These are phyloP conservation scores for Hericium coralloides DNA, from an alignment of 768 basidiomycete species.

Conservation along the genomic window DNA sequence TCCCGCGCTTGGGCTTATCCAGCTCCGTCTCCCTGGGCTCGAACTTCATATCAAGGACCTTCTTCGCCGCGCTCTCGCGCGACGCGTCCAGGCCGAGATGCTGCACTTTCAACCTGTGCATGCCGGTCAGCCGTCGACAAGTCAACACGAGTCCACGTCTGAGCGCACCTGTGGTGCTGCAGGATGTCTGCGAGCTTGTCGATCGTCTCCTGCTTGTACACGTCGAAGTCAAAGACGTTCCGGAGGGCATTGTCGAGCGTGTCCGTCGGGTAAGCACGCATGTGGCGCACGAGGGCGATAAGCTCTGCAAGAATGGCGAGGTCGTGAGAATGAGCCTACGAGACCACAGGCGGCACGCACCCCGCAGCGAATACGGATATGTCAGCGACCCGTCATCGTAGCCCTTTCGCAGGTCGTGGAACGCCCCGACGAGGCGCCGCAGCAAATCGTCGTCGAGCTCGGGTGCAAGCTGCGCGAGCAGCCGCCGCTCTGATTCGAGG, in stretches of 20 bases:
- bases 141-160: not conserved
- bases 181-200: slow-evolving; percentile 51
- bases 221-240: slow-evolving; percentile 65
- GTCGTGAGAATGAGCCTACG: too few relatives aligned
- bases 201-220: slow-evolving; percentile 57
- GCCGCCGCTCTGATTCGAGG: slow-evolving; percentile 50
- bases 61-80: slow-evolving; percentile 41
- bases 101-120: slow-evolving; percentile 38
- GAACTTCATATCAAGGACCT: slow-evolving; percentile 45
- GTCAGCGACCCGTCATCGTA: slow-evolving; percentile 49
- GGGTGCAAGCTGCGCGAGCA: slow-evolving; percentile 54
- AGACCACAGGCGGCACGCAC: slow-evolving; percentile 19
- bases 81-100: slow-evolving; percentile 49
- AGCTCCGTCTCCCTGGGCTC: slow-evolving; percentile 42
- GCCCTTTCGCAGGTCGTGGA: slow-evolving; percentile 51
- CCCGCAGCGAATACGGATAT: slow-evolving; percentile 64
- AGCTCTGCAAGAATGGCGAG: slow-evolving; percentile 32
- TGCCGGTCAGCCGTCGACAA: not conserved
- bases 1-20: slow-evolving; percentile 49
- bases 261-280: slow-evolving; percentile 52
- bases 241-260: slow-evolving; percentile 48
- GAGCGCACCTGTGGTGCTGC: slow-evolving; percentile 46
- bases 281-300: slow-evolving; percentile 56
- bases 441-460: slow-evolving; percentile 46
- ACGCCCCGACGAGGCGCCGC: slow-evolving; percentile 48